Base-by-base conservation (phyloP, 176 grass and related monocot genomes). In the Typha latifolia region DNA sequence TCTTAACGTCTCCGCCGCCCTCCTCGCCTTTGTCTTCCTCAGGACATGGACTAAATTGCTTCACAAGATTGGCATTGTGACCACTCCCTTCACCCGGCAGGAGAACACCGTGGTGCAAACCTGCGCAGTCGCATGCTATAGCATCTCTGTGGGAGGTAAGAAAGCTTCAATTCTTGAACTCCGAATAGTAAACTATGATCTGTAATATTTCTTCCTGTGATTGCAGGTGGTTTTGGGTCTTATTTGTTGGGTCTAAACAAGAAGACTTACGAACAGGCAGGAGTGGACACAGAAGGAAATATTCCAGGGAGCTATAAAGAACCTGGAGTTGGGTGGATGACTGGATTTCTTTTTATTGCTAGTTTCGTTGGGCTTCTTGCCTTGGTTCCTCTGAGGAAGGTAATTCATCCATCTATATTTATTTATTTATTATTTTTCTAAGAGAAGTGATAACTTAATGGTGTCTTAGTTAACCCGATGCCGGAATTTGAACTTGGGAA, bases 41-140 rank as follows among this genome's bases (percentile, higher is more conserved):
- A 70, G 89, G 13, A 76, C 83, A 0, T 99, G 94, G 94, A 99
- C 89, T 66, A 79, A 73, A 69, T 69, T 79, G 11, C 79, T 99
- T 69, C 51, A 51, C 4, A 87, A 76, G 53, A 49, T 90, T 8
- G 94, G 94, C 73, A 73, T 99, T 76, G 81, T 83, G 1, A 70
- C 76, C 8, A 78, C 66, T 15, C 94, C 94, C 18, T 99, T 99
- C 79, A 93, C 94, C 0, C 88, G 94, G 18, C 94, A 99, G 86
- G 94, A 99, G 81, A 99, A 99, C 83, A 99, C 94, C 48, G 81
- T 99, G 51, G 79, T 93, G 32, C 94, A 99, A 89, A 99, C 94
- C 8, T 85, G 81, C 43, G 71, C 82, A 67, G 94, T 99, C 32
- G 94, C 94, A 12, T 93, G 94, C 83, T 99, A 99, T 73, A 93